These are phyloP conservation scores for Nectriaceae sp. DNA, from an alignment of 2,329 filamentous ascomycete species.

Conservation along the genomic window DNA sequence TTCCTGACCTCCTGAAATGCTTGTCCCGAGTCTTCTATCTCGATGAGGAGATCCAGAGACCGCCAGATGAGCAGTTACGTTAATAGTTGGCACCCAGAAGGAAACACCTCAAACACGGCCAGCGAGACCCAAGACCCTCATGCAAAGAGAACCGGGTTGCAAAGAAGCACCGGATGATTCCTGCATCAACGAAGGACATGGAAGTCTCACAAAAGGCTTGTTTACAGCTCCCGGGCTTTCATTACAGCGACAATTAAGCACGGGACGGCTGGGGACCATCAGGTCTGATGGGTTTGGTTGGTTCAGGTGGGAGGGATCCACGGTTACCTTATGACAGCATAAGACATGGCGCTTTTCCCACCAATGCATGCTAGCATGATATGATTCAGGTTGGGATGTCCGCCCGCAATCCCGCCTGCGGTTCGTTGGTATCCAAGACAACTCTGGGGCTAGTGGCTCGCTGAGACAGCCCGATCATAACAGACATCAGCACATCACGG, in stretches of 20 bases:
- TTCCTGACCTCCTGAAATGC: not conserved
- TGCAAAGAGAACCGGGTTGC: not conserved
- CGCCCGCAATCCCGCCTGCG: not conserved
- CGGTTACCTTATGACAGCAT: not conserved
- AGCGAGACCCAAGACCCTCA: not conserved
- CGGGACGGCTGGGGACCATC: not conserved
- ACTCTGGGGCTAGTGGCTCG: not conserved
- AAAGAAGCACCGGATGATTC: not conserved
- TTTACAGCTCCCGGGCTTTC: not conserved
- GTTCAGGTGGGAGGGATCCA: not conserved
- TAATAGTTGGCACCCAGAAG: not conserved
- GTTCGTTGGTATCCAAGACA: not conserved
- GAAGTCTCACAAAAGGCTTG: slow-evolving; percentile 2
- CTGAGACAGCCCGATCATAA: not conserved
- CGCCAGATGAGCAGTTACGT: not conserved
- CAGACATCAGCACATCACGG: not conserved
- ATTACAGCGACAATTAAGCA: not conserved
- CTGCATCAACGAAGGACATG: not conserved
- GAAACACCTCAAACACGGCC: too few relatives aligned
- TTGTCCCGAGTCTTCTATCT: not conserved
- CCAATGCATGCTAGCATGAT: not conserved
- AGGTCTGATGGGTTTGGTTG: not conserved
- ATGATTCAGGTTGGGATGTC: not conserved
- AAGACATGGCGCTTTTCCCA: not conserved
- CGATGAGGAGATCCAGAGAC: not conserved